These are phyloP conservation scores for Phytophthora podocarpi DNA, from an alignment of 352 stramenopile species.

Conservation along the genomic window DNA sequence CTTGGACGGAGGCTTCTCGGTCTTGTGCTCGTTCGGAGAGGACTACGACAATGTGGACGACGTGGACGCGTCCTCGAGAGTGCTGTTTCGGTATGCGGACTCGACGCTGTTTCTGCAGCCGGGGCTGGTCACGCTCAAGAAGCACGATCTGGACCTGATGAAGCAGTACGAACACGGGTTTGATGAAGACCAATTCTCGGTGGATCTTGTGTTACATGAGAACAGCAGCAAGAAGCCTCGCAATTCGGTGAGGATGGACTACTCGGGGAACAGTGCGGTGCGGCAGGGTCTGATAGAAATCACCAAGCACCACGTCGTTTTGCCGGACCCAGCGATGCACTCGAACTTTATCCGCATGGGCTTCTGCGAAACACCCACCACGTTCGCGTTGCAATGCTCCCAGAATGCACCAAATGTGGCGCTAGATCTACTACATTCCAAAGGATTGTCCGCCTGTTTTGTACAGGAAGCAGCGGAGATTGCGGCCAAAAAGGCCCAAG, in stretches of 20 bases:
- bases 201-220: constrained; percentile 81
- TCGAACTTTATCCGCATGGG: constrained; percentile 86
- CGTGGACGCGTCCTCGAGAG: constrained; percentile 63
- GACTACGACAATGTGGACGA: constrained; percentile 68
- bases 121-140: constrained; percentile 75
- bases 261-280: constrained; percentile 69
- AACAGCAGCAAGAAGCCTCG: constrained; percentile 42
- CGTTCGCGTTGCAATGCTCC: constrained; percentile 78
- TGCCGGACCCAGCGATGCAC: constrained; percentile 80
- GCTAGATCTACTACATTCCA: constrained; percentile 76
- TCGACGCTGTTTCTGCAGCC: constrained; percentile 80
- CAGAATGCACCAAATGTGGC: constrained; percentile 80
- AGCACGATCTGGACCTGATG: constrained; percentile 80
- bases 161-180: constrained; percentile 88
- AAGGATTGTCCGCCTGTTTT: constrained; percentile 60
- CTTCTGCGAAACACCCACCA: constrained; percentile 72
- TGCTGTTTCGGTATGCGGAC: constrained; percentile 81
- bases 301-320: constrained; percentile 76
- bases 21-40: constrained; percentile 85
- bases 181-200: constrained; percentile 79
- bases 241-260: constrained; percentile 60
- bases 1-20: constrained; percentile 81
- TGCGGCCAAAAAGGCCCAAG: constrained; percentile 25
- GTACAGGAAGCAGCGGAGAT: constrained; percentile 31
- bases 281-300: constrained; percentile 80